A percentile compares a stretch with the other conserved stretches of the same genome.
Evolutionary conservation across 495 filamentous ascomycete genomes (phyloP).

Genomic region (Entonaema liquescens): DNA sequence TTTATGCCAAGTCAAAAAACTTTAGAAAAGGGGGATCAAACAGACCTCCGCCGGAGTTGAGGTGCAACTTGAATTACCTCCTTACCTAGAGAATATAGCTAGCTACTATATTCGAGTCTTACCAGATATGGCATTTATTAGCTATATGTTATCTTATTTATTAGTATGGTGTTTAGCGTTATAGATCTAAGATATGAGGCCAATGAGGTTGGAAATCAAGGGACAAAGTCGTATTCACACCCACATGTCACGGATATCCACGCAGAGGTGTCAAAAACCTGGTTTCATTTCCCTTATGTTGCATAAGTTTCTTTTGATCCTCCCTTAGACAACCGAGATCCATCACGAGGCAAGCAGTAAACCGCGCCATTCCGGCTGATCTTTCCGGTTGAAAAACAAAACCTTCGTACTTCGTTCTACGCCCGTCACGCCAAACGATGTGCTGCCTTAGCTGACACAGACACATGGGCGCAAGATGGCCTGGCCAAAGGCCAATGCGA

Average conservation of each 20-base stretch:
- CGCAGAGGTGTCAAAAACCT: constrained; percentile 2
- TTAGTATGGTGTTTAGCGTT: too few species aligned
- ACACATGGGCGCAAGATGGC: constrained; percentile 20
- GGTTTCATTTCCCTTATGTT: constrained; percentile 27
- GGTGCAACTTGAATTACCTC: too few species aligned
- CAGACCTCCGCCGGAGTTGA: too few species aligned
- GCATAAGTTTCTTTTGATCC: constrained; percentile 22
- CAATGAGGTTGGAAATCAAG: background rate
- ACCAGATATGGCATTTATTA: too few species aligned
- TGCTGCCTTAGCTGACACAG: constrained; percentile 29
- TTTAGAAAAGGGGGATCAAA: too few species aligned
- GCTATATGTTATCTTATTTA: too few species aligned
- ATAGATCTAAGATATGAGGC: too few species aligned
- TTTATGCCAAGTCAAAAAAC: too few species aligned
- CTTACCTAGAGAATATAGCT: too few species aligned
- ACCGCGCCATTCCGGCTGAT: constrained; percentile 27
- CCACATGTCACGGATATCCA: constrained; percentile 7
- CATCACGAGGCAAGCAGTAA: constrained; percentile 9
- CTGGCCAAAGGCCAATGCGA: constrained; percentile 12
- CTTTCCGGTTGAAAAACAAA: constrained; percentile 27
- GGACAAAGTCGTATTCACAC: background rate
- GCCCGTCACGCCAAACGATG: constrained; percentile 35
- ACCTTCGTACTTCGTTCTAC: constrained; percentile 5
- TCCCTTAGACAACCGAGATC: constrained; percentile 11
- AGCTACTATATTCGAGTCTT: too few species aligned